Percentiles rank a stretch among this genome's conserved stretches.
phyloP scores from a whole-genome alignment of 2,329 filamentous ascomycete genomes.

The Epichloe hybrida region DNA sequence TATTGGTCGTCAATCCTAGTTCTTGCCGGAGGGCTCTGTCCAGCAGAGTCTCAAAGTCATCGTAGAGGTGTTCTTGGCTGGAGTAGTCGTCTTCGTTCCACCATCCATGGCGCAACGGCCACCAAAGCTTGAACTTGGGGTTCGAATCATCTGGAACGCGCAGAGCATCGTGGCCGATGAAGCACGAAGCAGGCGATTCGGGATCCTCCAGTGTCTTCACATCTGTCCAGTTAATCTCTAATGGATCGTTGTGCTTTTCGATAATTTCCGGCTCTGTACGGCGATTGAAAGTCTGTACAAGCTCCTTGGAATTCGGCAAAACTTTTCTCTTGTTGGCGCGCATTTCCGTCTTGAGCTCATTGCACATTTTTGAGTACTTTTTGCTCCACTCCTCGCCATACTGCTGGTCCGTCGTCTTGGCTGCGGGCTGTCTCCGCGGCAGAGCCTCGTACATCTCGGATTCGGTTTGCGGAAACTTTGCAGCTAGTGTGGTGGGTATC shows the following conservation, averaged over 20 bases:
- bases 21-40: slow-evolving; percentile 81
- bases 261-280: slow-evolving; percentile 75
- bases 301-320: slow-evolving; percentile 90
- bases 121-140: slow-evolving; percentile 83
- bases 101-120: slow-evolving; percentile 77
- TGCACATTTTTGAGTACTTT: slow-evolving; percentile 68
- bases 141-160: slow-evolving; percentile 80
- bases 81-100: slow-evolving; percentile 84
- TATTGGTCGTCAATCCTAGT: slow-evolving; percentile 61
- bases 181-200: slow-evolving; percentile 45
- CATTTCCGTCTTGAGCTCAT: slow-evolving; percentile 82
- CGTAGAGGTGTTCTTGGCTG: slow-evolving; percentile 64
- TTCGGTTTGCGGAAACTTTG: slow-evolving; percentile 64
- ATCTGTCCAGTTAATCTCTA: slow-evolving; percentile 93
- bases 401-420: slow-evolving; percentile 55
- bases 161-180: slow-evolving; percentile 70
- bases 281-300: slow-evolving; percentile 89
- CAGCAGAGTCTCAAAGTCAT: slow-evolving; percentile 77
- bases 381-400: slow-evolving; percentile 73
- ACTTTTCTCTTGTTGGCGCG: slow-evolving; percentile 88
- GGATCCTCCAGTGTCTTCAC: slow-evolving; percentile 53
- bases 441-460: slow-evolving; percentile 70
- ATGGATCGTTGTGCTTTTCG: slow-evolving; percentile 83
- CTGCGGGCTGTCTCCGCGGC: slow-evolving; percentile 55
- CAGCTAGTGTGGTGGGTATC: slow-evolving; percentile 83